phyloP scores from a whole-genome alignment of 768 basidiomycete species.

The Kwoniella newhampshirensis region DNA sequence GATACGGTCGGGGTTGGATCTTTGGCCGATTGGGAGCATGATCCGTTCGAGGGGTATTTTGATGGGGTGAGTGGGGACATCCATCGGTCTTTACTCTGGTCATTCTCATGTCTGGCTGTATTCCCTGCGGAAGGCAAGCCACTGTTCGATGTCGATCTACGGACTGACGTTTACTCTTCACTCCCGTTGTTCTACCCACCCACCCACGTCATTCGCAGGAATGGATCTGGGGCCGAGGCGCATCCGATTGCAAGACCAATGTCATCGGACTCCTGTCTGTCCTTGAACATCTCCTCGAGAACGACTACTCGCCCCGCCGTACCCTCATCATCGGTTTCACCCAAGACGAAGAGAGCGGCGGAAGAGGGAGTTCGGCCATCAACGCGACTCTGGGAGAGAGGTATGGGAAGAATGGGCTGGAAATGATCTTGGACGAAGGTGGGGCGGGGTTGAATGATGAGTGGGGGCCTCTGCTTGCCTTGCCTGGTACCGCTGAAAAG shows the following conservation, averaged over 20 bases:
- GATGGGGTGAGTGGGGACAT: slow-evolving; percentile 2
- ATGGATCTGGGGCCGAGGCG: slow-evolving; percentile 5
- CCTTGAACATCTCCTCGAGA: slow-evolving; percentile 7
- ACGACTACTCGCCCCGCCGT: slow-evolving; percentile 14
- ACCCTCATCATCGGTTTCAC: slow-evolving; percentile 28
- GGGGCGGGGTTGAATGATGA: background rate
- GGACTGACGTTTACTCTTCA: no score
- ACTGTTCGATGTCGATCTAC: no score
- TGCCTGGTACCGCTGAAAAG: slow-evolving; percentile 2
- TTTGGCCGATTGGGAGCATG: background rate
- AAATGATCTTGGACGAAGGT: slow-evolving; percentile 10
- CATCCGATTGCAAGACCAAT: slow-evolving; percentile 6
- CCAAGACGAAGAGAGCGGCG: slow-evolving; percentile 24
- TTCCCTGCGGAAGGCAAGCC: no score
- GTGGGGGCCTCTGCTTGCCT: slow-evolving; percentile 1
- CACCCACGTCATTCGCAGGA: no score
- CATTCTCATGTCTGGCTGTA: no score
- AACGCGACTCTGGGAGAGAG: background rate
- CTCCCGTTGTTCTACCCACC: no score
- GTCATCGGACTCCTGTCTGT: slow-evolving; percentile 4
- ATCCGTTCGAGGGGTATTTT: slow-evolving; percentile 1
- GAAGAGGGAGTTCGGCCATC: background rate
- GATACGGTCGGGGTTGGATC: slow-evolving; percentile 2
- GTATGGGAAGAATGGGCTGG: slow-evolving; percentile 2
- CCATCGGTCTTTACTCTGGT: no score